Percentiles rank a stretch among this genome's conserved stretches.
Conservation (phyloP, 306 rosid genomes). For the Gleditsia sinensis region DNA sequence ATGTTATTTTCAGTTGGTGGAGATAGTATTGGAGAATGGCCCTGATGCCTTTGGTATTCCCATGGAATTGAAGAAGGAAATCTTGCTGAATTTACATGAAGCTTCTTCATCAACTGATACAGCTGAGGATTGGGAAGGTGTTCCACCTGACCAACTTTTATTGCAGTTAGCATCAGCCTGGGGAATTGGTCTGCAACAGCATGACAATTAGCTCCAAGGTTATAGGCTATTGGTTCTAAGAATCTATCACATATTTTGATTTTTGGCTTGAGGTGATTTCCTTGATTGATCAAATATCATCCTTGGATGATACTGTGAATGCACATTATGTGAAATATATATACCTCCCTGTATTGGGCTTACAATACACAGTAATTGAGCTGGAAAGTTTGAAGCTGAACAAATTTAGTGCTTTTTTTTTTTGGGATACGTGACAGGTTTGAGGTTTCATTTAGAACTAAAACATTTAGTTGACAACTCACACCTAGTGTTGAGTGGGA, state of each 20-base stretch:
- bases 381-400: no score
- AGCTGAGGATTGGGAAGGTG: conserved; percentile 93
- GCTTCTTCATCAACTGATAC: conserved; percentile 67
- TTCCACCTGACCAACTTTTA: conserved; percentile 72
- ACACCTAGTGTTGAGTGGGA: no score
- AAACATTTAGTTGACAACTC: no score
- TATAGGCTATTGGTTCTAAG: conserved; percentile 13
- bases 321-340: conserved; percentile 13
- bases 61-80: conserved; percentile 77
- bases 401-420: no score
- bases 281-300: not conserved
- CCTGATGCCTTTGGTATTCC: conserved; percentile 73
- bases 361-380: no score
- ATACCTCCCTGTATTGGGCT: conserved; percentile 14
- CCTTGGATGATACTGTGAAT: conserved; percentile 10
- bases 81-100: conserved; percentile 78
- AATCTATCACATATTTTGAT: conserved; percentile 1
- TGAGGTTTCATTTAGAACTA: no score
- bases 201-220: conserved; percentile 48
- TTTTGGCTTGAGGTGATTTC: conserved; percentile 21
- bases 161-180: conserved; percentile 89
- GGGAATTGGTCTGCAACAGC: conserved; percentile 81
- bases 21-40: conserved; percentile 76
- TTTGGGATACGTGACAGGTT: no score
- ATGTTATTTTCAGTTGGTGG: conserved; percentile 69